Conservation (phyloP, 352 stramenopile genomes). For the Pilasporangium apinafurcum region DNA sequence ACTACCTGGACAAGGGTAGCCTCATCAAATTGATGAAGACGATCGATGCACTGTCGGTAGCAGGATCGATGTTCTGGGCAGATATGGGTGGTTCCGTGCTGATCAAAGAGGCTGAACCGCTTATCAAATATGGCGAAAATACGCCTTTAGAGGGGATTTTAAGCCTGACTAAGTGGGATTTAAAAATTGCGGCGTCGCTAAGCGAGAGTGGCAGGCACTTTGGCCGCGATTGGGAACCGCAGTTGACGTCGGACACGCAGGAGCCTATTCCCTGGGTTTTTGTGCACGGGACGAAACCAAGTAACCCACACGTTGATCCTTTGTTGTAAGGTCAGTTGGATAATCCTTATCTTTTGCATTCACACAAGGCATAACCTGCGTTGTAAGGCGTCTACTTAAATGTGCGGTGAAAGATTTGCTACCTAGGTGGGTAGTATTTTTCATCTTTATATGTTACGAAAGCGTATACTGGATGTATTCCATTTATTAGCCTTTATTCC, state of each 20-base stretch:
- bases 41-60: conserved; percentile 7
- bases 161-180: conserved; percentile 4
- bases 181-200: conserved; percentile 3
- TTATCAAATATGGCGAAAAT: conserved; percentile 11
- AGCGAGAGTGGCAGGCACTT: conserved; percentile 2
- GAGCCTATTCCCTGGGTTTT: conserved; percentile 6
- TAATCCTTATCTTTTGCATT: no score
- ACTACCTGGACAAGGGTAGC: conserved; percentile 9
- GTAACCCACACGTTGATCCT: background rate
- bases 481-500: no score
- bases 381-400: no score
- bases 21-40: conserved; percentile 13
- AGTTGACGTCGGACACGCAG: background rate
- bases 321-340: conserved; percentile 6
- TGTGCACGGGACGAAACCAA: conserved; percentile 7
- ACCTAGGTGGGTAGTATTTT: no score
- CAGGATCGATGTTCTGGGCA: conserved; percentile 10
- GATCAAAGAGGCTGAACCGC: no score
- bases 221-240: conserved; percentile 8
- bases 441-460: no score
- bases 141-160: conserved; percentile 4
- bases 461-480: no score
- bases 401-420: no score
- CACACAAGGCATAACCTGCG: no score
- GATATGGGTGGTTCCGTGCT: conserved; percentile 10